Evolutionary conservation across 106 monocot species (phyloP), one percentile per base, ranked within the genome.

Genomic region (Cymbidium sinense): DNA sequence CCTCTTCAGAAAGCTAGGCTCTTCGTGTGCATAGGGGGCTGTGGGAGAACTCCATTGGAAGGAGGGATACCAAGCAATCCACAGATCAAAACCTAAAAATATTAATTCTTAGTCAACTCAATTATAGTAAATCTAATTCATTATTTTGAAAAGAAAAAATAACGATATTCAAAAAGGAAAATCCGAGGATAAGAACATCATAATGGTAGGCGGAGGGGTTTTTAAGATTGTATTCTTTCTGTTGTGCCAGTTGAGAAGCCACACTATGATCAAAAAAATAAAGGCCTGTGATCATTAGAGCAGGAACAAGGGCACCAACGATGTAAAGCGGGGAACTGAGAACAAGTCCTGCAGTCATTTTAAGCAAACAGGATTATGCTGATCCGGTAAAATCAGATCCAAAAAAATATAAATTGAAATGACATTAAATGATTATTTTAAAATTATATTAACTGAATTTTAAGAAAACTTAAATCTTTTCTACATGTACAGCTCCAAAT

Each of bases 221-320:
- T 70, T 87, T 98, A 13, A 98, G 82, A 77, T 98, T 98, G 76
- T 88, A 98, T 81, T 98, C 96, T 70, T 91, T 94, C 71, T 98
- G 94, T 73, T 98, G 96, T 23, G 96, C 91, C 96, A 98, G 76
- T 67, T 94, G 89, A 21, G 96, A 89, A 79, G 96, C 93, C 27
- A 98, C 94, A 54, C 94, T 92, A 71, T 98, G 96, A 73, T 98
- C 91, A 77, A 98, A 98, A 75, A 98, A 98, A 76, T 98, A 98
- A 29, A 98, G 88, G 19, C 94, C 91, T 30, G 96, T 86, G 62
- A 94, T 87, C 96, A 98, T 98, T 62, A 88, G 17, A 8, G 94
- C 96, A 37, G 96, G 96, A 18, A 98, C 44, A 61, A 98, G 73
- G 19, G 96, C 96, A 35, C 84, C 85, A 41, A 90, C 84, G 82